Conservation (phyloP, 192 early-diverging fungal genomes). For the Backusella mclennaniae region DNA sequence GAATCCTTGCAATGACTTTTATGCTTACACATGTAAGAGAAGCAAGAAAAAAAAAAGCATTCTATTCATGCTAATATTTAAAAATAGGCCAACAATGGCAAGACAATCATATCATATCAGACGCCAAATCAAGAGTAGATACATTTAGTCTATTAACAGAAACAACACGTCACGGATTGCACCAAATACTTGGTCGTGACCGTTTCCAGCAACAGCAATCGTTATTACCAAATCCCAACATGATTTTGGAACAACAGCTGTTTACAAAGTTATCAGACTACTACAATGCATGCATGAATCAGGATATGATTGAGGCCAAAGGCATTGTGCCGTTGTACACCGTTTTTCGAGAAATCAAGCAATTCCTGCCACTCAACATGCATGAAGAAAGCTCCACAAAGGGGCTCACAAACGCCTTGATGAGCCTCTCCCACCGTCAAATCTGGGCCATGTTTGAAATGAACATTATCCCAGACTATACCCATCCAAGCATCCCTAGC, state of each 20-base stretch:
- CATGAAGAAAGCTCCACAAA: background rate
- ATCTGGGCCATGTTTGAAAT: constrained; percentile 49
- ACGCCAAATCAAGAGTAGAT: constrained; percentile 50
- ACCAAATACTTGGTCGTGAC: constrained; percentile 13
- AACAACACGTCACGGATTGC: background rate
- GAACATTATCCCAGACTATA: constrained; percentile 47
- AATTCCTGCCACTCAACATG: constrained; percentile 19
- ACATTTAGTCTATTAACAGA: background rate
- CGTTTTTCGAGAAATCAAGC: constrained; percentile 38
- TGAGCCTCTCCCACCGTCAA: background rate
- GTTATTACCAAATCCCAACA: constrained; percentile 28
- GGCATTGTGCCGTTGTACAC: constrained; percentile 41
- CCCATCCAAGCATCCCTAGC: constrained; percentile 51
- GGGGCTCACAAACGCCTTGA: constrained; percentile 12
- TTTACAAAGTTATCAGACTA: constrained; percentile 56
- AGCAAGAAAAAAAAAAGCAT: background rate
- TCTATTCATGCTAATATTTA: background rate
- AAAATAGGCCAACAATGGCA: constrained; percentile 53
- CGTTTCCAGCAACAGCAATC: background rate
- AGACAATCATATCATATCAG: constrained; percentile 54
- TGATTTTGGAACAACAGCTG: constrained; percentile 46
- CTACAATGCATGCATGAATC: constrained; percentile 56
- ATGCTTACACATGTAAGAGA: constrained; percentile 53
- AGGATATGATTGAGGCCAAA: constrained; percentile 38
- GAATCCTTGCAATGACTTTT: constrained; percentile 69